phyloP scores from a whole-genome alignment of 2,329 filamentous ascomycete species.

The Pseudocercospora cruenta region DNA sequence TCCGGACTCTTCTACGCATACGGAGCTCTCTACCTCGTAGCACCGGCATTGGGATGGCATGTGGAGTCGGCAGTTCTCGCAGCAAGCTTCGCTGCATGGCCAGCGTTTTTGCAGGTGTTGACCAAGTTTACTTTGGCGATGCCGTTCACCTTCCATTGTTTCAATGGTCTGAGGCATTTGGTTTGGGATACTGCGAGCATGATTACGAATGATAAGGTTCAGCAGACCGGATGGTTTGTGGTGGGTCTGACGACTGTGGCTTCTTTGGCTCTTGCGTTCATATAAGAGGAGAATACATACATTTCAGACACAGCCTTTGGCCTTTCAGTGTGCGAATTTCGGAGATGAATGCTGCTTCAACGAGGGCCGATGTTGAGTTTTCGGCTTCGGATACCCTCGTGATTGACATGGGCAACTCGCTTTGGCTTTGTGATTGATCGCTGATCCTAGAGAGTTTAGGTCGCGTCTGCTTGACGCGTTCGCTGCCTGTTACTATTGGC shows the following conservation, averaged over 20 bases:
- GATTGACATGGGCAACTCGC: background rate
- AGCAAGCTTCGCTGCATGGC: slow-evolving; percentile 66
- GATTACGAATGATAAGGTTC: slow-evolving; percentile 67
- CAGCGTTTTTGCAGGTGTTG: slow-evolving; percentile 60
- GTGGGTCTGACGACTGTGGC: slow-evolving; percentile 59
- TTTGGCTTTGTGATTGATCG: too few relatives aligned
- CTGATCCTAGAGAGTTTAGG: too few relatives aligned
- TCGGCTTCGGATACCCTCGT: background rate
- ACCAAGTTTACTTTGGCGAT: slow-evolving; percentile 63
- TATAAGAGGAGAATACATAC: slow-evolving; percentile 20
- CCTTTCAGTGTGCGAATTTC: too few relatives aligned
- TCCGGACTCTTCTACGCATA: slow-evolving; percentile 79
- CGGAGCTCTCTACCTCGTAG: slow-evolving; percentile 76
- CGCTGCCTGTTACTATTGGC: too few relatives aligned
- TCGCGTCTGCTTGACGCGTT: too few relatives aligned
- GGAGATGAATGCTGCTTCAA: too few relatives aligned
- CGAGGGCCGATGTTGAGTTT: background rate
- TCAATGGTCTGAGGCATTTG: slow-evolving; percentile 74
- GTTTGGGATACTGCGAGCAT: slow-evolving; percentile 67
- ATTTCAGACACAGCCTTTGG: background rate
- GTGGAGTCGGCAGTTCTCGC: slow-evolving; percentile 67
- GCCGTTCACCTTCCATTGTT: slow-evolving; percentile 69
- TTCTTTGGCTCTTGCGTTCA: slow-evolving; percentile 53
- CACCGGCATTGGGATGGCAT: slow-evolving; percentile 74
- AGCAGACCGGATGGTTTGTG: slow-evolving; percentile 66